Percentiles rank a stretch among this genome's conserved stretches.
Evolutionary conservation across 202 grass and related monocot species (phyloP).

Genomic region (Eragrostis tef): DNA sequence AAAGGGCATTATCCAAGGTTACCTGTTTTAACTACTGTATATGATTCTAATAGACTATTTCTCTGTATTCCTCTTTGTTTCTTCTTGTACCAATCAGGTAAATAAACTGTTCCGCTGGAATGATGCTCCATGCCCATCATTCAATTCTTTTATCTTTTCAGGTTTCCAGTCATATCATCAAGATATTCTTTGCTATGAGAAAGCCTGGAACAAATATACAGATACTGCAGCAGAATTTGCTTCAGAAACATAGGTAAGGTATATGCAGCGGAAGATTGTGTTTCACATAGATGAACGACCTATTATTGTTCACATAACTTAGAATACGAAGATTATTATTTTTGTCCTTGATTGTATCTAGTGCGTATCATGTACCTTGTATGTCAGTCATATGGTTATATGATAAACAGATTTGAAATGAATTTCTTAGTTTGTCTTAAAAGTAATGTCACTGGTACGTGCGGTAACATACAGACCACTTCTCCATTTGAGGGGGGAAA

Average conservation of each 20-base stretch:
- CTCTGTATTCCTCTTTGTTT: conserved; percentile 29
- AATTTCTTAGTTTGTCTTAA: conserved; percentile 36
- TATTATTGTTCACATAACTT: not conserved
- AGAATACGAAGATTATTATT: conserved; percentile 1
- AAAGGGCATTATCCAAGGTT: conserved; percentile 70
- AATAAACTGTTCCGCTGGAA: conserved; percentile 9
- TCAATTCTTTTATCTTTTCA: conserved; percentile 45
- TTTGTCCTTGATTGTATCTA: conserved; percentile 1
- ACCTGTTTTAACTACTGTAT: conserved; percentile 26
- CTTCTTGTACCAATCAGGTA: conserved; percentile 14
- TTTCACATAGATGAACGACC: conserved; percentile 8
- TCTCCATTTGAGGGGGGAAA: not conserved
- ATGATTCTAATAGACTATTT: conserved; percentile 13
- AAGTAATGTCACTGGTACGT: conserved; percentile 12
- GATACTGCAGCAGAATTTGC: conserved; percentile 88
- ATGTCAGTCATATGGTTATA: conserved; percentile 23
- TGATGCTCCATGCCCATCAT: conserved; percentile 25
- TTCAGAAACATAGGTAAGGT: conserved; percentile 82
- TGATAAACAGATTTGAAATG: not conserved
- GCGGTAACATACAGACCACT: no score
- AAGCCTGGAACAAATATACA: conserved; percentile 93
- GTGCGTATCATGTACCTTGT: not conserved
- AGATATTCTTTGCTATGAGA: conserved; percentile 77
- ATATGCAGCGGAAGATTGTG: conserved; percentile 15
- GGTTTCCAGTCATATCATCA: conserved; percentile 64